These are phyloP conservation scores for Drosera capensis DNA, from an alignment of 148 eudicot genomes.

Conservation along the genomic window DNA sequence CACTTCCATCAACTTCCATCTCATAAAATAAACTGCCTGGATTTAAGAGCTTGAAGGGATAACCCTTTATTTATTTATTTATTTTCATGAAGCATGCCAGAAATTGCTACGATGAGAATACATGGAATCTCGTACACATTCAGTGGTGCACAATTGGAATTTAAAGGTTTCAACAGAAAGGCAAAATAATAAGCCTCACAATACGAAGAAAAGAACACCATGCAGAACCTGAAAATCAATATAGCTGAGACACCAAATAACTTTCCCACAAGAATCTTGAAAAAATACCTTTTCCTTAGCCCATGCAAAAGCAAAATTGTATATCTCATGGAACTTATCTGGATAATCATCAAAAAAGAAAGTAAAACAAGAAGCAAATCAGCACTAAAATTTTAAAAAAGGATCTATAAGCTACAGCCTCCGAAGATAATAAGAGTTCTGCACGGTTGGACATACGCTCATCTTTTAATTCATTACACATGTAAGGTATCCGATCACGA, in stretches of 20 bases:
- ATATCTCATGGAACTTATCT: constrained; percentile 90
- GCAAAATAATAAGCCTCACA: neutral
- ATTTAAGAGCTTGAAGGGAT: too few relatives aligned
- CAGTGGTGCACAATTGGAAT: too few relatives aligned
- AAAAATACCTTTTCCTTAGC: constrained; percentile 90
- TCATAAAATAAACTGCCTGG: too few relatives aligned
- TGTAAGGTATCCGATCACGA: constrained; percentile 52
- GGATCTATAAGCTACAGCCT: neutral
- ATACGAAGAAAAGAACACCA: neutral
- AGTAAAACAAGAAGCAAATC: constrained; percentile 10
- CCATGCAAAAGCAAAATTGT: constrained; percentile 91
- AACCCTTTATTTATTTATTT: too few relatives aligned
- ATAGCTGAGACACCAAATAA: neutral
- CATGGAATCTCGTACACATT: too few relatives aligned
- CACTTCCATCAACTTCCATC: too few relatives aligned
- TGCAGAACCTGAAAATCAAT: neutral
- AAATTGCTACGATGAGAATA: too few relatives aligned
- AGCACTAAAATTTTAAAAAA: neutral
- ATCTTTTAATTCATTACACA: constrained; percentile 89
- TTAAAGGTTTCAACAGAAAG: neutral
- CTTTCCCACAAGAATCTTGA: neutral
- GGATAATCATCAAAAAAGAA: constrained; percentile 19
- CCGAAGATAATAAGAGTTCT: neutral
- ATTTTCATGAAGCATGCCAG: too few relatives aligned
- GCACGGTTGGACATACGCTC: constrained; percentile 39